These are phyloP conservation scores for Amphichorda felina DNA, from an alignment of 2,329 filamentous ascomycete species.

Conservation along the genomic window DNA sequence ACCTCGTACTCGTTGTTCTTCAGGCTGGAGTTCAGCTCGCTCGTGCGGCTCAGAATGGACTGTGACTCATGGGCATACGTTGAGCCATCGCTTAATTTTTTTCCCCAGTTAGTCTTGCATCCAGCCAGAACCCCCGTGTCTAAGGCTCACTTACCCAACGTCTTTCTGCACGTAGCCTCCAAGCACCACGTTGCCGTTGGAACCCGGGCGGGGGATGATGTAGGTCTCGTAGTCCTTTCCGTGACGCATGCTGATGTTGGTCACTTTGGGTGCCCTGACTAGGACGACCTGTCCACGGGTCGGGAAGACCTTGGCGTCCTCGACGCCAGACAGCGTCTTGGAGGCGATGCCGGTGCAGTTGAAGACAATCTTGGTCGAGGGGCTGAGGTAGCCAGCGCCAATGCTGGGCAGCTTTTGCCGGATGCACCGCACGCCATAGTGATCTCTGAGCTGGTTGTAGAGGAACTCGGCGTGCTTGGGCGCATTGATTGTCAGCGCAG, in stretches of 20 bases:
- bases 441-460: slow-evolving; percentile 6
- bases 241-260: slow-evolving; percentile 23
- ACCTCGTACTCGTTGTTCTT: slow-evolving; percentile 12
- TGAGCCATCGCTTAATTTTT: slow-evolving; percentile 16
- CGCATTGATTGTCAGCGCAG: slow-evolving; percentile 20
- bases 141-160: not conserved
- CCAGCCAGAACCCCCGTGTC: not conserved
- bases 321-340: slow-evolving; percentile 18
- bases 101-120: not conserved
- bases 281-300: slow-evolving; percentile 27
- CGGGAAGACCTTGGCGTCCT: slow-evolving; percentile 24
- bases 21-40: slow-evolving; percentile 17
- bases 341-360: slow-evolving; percentile 23
- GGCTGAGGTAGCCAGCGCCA: slow-evolving; percentile 6
- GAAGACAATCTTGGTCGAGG: slow-evolving; percentile 17
- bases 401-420: slow-evolving; percentile 11
- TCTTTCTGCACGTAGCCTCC: slow-evolving; percentile 27
- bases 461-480: slow-evolving; percentile 18
- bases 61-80: slow-evolving; percentile 23
- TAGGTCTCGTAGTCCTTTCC: slow-evolving; percentile 20
- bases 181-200: slow-evolving; percentile 19
- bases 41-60: slow-evolving; percentile 23
- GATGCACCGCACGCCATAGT: slow-evolving; percentile 13
- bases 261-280: slow-evolving; percentile 17
- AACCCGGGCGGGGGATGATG: slow-evolving; percentile 17